phyloP scores from a whole-genome alignment of 176 grass and related monocot species.

The Eleusine indica region DNA sequence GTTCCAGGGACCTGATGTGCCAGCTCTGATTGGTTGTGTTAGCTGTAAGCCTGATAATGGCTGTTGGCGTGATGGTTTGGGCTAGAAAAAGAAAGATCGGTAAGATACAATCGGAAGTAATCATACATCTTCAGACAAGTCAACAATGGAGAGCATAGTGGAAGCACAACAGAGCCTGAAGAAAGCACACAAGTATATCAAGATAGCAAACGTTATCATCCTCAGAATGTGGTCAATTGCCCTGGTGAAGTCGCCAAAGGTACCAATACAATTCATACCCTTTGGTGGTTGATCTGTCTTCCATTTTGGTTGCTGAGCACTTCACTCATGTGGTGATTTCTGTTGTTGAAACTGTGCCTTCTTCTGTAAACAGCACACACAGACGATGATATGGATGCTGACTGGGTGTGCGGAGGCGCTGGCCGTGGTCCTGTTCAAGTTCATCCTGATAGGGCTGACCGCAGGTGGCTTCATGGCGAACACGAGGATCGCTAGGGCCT shows the following conservation, averaged over 20 bases:
- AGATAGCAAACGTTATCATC: conserved; percentile 58
- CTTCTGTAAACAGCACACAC: conserved; percentile 60
- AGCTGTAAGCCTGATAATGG: conserved; percentile 32
- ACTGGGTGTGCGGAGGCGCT: conserved; percentile 47
- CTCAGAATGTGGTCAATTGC: conserved; percentile 72
- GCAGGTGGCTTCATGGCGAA: conserved; percentile 36
- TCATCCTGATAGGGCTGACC: conserved; percentile 55
- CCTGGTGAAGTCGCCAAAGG: conserved; percentile 73
- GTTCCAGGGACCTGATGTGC: no score
- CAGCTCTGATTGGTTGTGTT: conserved; percentile 38
- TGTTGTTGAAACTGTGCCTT: background rate
- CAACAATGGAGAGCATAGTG: conserved; percentile 80
- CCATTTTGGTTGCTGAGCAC: background rate
- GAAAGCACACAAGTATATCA: conserved; percentile 59
- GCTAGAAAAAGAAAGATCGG: conserved; percentile 43
- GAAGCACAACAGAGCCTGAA: conserved; percentile 71
- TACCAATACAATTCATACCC: conserved; percentile 4
- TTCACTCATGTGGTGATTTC: no score
- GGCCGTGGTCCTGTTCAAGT: conserved; percentile 66
- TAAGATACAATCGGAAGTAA: conserved; percentile 54
- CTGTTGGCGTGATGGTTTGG: conserved; percentile 62
- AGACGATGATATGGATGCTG: conserved; percentile 64
- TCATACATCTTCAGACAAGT: conserved; percentile 72
- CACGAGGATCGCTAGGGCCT: conserved; percentile 36
- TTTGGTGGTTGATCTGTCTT: no score